Conservation (phyloP, 2,329 filamentous ascomycete genomes). For the Mollisia scopiformis region DNA sequence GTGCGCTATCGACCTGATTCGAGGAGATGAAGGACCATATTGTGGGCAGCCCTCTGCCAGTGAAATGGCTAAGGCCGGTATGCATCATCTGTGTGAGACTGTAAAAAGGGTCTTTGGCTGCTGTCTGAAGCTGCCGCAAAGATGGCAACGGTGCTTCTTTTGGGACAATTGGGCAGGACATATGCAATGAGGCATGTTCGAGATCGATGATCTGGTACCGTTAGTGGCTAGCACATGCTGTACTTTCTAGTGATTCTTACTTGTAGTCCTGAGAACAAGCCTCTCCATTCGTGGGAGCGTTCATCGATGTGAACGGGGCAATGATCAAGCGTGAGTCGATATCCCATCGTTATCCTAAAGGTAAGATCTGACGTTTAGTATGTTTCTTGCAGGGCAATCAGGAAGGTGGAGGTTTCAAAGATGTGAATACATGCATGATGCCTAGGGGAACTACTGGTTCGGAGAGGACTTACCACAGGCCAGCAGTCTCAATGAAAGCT, state of each 20-base stretch:
- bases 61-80: conserved; percentile 45
- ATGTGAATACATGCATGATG: too few species aligned
- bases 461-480: conserved; percentile 48
- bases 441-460: too few species aligned
- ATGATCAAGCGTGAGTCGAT: conserved; percentile 41
- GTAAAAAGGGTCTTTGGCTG: conserved; percentile 44
- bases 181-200: conserved; percentile 46
- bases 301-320: conserved; percentile 44
- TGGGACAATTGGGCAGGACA: conserved; percentile 45
- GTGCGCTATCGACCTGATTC: conserved; percentile 17
- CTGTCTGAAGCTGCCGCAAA: conserved; percentile 40
- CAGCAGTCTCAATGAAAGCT: conserved; percentile 45
- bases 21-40: conserved; percentile 46
- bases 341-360: too few species aligned
- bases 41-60: conserved; percentile 44
- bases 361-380: too few species aligned
- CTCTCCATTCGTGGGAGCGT: conserved; percentile 43
- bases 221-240: conserved; percentile 7
- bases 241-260: conserved; percentile 7
- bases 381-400: too few species aligned
- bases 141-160: conserved; percentile 39
- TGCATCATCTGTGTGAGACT: conserved; percentile 49
- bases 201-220: conserved; percentile 44
- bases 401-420: too few species aligned
- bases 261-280: conserved; percentile 41